A percentile compares a stretch with the other conserved stretches of the same genome.
Evolutionary conservation across 495 filamentous ascomycete species (phyloP).

Genomic region (Cudoniella acicularis): DNA sequence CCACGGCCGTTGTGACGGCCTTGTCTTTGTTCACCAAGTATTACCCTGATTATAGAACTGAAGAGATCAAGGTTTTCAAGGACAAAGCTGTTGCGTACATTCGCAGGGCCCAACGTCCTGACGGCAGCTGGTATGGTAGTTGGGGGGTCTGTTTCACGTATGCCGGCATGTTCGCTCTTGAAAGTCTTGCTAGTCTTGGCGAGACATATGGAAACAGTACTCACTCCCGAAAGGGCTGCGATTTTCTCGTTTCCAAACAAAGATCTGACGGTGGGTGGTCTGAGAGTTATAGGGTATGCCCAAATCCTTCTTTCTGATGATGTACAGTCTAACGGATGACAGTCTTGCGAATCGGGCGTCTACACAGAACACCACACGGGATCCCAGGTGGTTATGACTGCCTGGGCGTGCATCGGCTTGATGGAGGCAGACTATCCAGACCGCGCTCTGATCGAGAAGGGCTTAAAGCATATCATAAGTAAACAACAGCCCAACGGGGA

Average conservation of each 20-base stretch:
- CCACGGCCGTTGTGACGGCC: conserved; percentile 89
- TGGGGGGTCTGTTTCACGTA: conserved; percentile 99
- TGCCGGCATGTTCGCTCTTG: conserved; percentile 90
- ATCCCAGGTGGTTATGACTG: conserved; percentile 90
- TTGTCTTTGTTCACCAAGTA: conserved; percentile 76
- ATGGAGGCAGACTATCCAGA: conserved; percentile 84
- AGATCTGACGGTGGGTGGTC: conserved; percentile 93
- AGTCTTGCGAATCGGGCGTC: conserved; percentile 52
- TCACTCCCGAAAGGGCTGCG: conserved; percentile 68
- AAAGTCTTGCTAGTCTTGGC: conserved; percentile 75
- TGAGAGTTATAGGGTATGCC: conserved; percentile 81
- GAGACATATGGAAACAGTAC: conserved; percentile 75
- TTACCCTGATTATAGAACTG: conserved; percentile 72
- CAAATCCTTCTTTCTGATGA: background rate
- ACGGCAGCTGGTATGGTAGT: conserved; percentile 93
- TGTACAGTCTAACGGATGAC: conserved; percentile 3
- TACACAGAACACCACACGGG: conserved; percentile 49
- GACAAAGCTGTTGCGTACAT: conserved; percentile 73
- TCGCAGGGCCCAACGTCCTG: conserved; percentile 68
- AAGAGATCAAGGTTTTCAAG: conserved; percentile 72
- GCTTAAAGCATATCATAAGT: conserved; percentile 76
- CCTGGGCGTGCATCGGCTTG: conserved; percentile 82
- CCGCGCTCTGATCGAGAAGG: conserved; percentile 64
- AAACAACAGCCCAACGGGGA: conserved; percentile 85
- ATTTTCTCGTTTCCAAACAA: conserved; percentile 81